These are phyloP conservation scores for Delonix regia DNA, from an alignment of 306 rosid species.

Conservation along the genomic window DNA sequence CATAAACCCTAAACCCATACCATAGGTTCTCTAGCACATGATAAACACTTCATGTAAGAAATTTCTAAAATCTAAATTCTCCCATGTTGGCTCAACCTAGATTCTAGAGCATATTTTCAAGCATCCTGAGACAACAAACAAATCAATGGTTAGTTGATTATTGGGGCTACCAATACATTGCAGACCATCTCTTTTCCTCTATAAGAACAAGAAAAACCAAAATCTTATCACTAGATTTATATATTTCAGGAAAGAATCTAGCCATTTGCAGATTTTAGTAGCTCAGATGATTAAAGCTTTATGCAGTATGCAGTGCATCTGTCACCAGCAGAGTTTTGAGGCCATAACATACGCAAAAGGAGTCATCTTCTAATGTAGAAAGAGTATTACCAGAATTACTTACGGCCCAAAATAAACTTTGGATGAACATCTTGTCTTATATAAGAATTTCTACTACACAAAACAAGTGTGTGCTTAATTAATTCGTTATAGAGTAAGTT, in stretches of 20 bases:
- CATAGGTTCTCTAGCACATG: neutral
- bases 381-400: neutral
- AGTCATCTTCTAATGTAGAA: neutral
- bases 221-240: neutral
- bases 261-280: neutral
- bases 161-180: neutral
- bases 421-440: neutral
- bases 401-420: neutral
- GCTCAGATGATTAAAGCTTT: slow-evolving; percentile 22
- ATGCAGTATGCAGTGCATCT: neutral
- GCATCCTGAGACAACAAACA: neutral
- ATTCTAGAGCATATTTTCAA: slow-evolving; percentile 5
- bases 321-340: neutral
- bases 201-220: neutral
- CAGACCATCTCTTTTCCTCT: slow-evolving; percentile 7
- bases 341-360: slow-evolving; percentile 1
- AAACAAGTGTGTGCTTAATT: neutral
- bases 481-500: neutral
- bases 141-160: neutral
- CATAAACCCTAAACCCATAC: no score
- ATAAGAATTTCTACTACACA: neutral
- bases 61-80: neutral
- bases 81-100: slow-evolving; percentile 19
- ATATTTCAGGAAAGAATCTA: neutral
- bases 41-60: neutral